Conservation (phyloP, 345 rosid species). For the Heritiera littoralis region DNA sequence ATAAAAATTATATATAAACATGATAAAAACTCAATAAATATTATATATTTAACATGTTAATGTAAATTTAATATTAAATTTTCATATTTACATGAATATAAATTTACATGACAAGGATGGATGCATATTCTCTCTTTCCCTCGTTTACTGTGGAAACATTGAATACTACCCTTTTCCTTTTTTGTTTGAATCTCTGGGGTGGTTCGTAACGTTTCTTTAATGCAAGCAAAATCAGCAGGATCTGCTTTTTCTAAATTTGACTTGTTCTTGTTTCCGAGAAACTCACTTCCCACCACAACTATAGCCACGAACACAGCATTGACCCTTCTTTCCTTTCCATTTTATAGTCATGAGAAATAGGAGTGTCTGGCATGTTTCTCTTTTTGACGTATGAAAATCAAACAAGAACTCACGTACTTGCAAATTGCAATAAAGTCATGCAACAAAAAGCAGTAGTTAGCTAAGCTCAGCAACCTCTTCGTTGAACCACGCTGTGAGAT, state of each 20-base stretch:
- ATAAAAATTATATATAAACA: no score
- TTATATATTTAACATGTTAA: no score
- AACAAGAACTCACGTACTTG: not conserved
- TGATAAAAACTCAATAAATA: no score
- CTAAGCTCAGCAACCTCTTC: no score
- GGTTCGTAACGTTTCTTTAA: constrained; percentile 10
- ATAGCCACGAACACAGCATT: constrained; percentile 4
- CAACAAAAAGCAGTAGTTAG: no score
- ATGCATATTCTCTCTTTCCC: not conserved
- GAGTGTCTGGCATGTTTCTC: not conserved
- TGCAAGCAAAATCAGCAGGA: not conserved
- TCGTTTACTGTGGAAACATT: not conserved
- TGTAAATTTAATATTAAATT: no score
- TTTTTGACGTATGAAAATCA: not conserved
- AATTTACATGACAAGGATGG: no score
- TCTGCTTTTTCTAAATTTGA: constrained; percentile 15
- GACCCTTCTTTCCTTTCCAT: not conserved
- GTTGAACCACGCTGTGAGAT: no score
- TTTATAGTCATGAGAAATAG: not conserved
- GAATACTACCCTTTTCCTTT: not conserved
- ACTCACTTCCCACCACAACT: constrained; percentile 6
- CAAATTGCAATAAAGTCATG: not conserved
- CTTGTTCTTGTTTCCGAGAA: constrained; percentile 25
- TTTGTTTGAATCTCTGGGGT: not conserved
- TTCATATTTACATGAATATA: no score